phyloP scores from a whole-genome alignment of 768 basidiomycete genomes.

The Tylopilus plumbeoviolaceoides region DNA sequence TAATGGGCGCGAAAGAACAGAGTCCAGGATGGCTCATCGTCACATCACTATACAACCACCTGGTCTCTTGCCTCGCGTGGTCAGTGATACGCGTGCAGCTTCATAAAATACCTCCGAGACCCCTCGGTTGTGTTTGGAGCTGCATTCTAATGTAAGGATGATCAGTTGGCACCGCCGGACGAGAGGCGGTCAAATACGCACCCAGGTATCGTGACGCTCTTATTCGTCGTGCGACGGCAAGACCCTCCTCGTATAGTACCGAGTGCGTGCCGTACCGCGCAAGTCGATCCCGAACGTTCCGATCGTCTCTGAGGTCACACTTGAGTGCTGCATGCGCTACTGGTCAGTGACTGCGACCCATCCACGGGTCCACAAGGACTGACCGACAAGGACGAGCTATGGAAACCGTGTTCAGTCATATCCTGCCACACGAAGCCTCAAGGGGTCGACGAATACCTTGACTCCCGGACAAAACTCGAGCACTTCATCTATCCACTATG shows the following conservation, averaged over 20 bases:
- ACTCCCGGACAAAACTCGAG: constrained; percentile 93
- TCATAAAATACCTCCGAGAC: constrained; percentile 93
- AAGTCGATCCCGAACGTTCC: constrained; percentile 63
- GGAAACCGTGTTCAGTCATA: constrained; percentile 2
- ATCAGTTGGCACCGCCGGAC: background rate
- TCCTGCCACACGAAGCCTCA: constrained; percentile 1
- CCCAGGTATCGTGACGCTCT: constrained; percentile 91
- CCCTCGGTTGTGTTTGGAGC: constrained; percentile 94
- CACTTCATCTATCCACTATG: constrained; percentile 90
- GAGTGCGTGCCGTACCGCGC: constrained; percentile 65
- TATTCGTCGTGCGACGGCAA: constrained; percentile 85
- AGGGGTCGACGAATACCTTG: constrained; percentile 50
- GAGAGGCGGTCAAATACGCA: constrained; percentile 33
- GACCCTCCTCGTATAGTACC: constrained; percentile 90
- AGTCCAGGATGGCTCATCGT: constrained; percentile 13
- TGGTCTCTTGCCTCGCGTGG: constrained; percentile 65
- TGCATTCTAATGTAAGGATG: constrained; percentile 64
- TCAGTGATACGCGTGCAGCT: constrained; percentile 80
- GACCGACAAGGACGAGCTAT: constrained; percentile 86
- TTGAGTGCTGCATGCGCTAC: constrained; percentile 64
- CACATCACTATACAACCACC: constrained; percentile 60
- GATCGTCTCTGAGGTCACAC: constrained; percentile 92
- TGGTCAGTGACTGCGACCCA: constrained; percentile 9
- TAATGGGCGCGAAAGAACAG: constrained; percentile 1
- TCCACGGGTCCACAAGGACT: constrained; percentile 29